Base-by-base conservation (phyloP, 495 filamentous ascomycete genomes). In the Hyaloscypha hepaticicola region DNA sequence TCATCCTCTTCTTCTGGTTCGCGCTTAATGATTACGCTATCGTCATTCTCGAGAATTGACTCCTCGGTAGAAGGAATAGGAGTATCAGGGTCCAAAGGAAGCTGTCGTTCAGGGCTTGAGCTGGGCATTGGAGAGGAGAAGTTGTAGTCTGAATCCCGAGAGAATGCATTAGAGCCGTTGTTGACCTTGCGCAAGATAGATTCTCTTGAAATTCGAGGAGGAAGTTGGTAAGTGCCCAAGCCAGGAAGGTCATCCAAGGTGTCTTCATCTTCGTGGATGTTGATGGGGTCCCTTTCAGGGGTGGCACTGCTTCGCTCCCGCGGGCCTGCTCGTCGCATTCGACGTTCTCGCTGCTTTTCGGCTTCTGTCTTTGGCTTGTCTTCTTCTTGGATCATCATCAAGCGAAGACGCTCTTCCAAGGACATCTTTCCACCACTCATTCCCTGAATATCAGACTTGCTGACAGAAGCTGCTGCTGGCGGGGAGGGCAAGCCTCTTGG, bases 111-210 rank as follows among this genome's bases (percentile, higher is more conserved):
- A 21, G 78, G 78, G 60, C 79, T 70, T 77, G 25, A 82, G 65
- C 83, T 85, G 1, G 82, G 79, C 5, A 76, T 76, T 0, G 83
- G 74, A 8, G 88, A 85, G 0, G 83, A 86, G 60, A 85, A 87
- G 60, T 81, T 82, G 51, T 86, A 85, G 62, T 85, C 82, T n/a
- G 85, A 85, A 55, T 91, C 87, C 41, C 74, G 75, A 2, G 76
- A 75, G 45, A 79, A 79, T 61, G 74, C 73, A 55, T 87, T 83
- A 56, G 88, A 85, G 49, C 89, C 88, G 68, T 93, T 92, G 69
- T 93, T 92, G 25, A 98, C 87, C 62, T 92, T 92, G 19, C 92
- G 86, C 55, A 97, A 77, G 62, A 98, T 98, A 0, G 93, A 96
- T 72, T 97, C 95, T 24, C 95, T 84, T 34, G 95, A 97, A 70